Evolutionary conservation across 352 stramenopile species (phyloP).

Genomic region (Globisporangium spinosum): DNA sequence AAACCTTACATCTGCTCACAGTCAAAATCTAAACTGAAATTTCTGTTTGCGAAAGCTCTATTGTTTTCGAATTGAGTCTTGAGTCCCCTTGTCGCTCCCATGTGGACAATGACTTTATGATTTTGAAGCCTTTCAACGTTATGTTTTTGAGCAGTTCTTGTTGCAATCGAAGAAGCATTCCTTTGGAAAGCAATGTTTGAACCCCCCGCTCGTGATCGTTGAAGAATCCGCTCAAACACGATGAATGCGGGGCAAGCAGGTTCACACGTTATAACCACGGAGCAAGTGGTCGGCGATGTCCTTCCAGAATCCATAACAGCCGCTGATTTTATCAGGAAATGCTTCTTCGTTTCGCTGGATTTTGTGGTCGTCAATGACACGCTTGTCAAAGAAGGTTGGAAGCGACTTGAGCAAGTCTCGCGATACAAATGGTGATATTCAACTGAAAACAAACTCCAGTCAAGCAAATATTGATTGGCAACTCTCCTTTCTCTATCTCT

Average conservation of each 20-base stretch:
- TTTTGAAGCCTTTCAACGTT: neutral
- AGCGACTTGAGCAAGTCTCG: neutral
- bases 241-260: neutral
- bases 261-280: neutral
- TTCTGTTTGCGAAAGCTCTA: neutral
- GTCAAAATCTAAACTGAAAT: neutral
- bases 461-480: neutral
- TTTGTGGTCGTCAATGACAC: neutral
- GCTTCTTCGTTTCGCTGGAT: neutral
- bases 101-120: neutral
- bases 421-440: neutral
- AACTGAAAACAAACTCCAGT: neutral
- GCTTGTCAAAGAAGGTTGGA: neutral
- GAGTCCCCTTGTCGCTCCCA: neutral
- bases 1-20: no score
- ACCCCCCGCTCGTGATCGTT: neutral
- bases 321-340: neutral
- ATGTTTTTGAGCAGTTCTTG: neutral
- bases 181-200: neutral
- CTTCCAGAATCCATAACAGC: neutral
- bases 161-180: no score
- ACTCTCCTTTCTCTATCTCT: constrained; percentile 5
- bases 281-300: neutral
- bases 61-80: neutral
- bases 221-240: neutral